Conservation (phyloP, 352 stramenopile species). For the Thalassiosira hispida region DNA sequence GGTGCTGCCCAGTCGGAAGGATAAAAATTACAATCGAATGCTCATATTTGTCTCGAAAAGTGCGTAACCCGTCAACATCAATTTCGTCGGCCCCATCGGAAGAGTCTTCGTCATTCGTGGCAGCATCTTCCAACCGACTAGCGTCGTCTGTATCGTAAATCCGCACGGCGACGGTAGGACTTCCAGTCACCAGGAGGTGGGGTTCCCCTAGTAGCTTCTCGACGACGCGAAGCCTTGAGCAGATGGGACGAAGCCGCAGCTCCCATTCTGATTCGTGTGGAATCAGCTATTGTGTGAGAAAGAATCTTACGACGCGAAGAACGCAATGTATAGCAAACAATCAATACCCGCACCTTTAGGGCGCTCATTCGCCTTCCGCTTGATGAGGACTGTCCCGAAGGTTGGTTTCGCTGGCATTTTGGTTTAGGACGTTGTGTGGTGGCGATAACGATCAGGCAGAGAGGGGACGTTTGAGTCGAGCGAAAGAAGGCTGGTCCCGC, state of each 20-base stretch:
- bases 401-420: conserved; percentile 9
- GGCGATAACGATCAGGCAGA: background rate
- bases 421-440: background rate
- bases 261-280: conserved; percentile 23
- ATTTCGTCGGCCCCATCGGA: background rate
- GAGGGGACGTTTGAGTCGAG: background rate
- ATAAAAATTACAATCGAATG: conserved; percentile 59
- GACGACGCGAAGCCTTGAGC: conserved; percentile 53
- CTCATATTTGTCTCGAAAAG: conserved; percentile 53
- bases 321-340: background rate
- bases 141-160: conserved; percentile 45
- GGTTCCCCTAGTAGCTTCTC: conserved; percentile 44
- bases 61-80: conserved; percentile 29
- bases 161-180: conserved; percentile 35
- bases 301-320: background rate
- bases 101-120: background rate
- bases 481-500: no score
- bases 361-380: conserved; percentile 37
- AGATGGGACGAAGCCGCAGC: conserved; percentile 28
- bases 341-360: conserved; percentile 28
- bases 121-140: conserved; percentile 21
- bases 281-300: background rate
- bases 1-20: conserved; percentile 16
- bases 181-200: conserved; percentile 52
- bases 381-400: conserved; percentile 49